Evolutionary conservation across 73 alveolate genomes (phyloP).

Genomic region (Diophrys appendiculata): DNA sequence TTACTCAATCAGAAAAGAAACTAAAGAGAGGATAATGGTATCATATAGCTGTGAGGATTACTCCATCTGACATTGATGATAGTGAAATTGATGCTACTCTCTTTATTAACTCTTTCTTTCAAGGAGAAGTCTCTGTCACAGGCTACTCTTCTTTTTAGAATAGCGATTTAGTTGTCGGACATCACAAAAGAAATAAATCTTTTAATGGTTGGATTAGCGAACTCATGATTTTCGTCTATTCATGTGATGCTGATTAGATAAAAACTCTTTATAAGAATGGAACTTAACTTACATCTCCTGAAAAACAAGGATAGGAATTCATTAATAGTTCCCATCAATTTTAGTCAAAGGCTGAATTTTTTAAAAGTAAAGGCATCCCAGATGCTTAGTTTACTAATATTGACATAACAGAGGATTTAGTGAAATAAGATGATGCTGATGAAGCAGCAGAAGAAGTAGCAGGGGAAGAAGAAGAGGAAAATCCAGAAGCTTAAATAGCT

Average conservation of each 20-base stretch:
- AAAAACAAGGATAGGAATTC: neutral
- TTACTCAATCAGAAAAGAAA: conserved; percentile 42
- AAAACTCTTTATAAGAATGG: conserved; percentile 23
- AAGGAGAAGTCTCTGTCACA: conserved; percentile 26
- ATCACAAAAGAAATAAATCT: conserved; percentile 13
- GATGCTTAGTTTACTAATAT: neutral
- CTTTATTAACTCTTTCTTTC: conserved; percentile 37
- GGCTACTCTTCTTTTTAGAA: conserved; percentile 40
- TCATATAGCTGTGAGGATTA: conserved; percentile 31
- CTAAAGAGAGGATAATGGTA: conserved; percentile 31
- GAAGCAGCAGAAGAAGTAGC: neutral
- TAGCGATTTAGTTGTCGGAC: conserved; percentile 32
- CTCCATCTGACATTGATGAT: conserved; percentile 22
- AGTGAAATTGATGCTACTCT: conserved; percentile 24
- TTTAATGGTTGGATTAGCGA: conserved; percentile 36
- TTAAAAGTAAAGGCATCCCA: conserved; percentile 3
- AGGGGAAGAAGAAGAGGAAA: conserved; percentile 6
- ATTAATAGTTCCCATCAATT: conserved; percentile 3
- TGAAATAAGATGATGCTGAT: conserved; percentile 1
- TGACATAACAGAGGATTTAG: neutral
- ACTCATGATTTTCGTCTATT: conserved; percentile 38
- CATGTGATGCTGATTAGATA: conserved; percentile 33
- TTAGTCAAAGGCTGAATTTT: neutral
- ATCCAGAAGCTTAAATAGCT: neutral
- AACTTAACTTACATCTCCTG: conserved; percentile 21